Base-by-base conservation (phyloP, 2,329 filamentous ascomycete species). In the Lecanosticta acicola region DNA sequence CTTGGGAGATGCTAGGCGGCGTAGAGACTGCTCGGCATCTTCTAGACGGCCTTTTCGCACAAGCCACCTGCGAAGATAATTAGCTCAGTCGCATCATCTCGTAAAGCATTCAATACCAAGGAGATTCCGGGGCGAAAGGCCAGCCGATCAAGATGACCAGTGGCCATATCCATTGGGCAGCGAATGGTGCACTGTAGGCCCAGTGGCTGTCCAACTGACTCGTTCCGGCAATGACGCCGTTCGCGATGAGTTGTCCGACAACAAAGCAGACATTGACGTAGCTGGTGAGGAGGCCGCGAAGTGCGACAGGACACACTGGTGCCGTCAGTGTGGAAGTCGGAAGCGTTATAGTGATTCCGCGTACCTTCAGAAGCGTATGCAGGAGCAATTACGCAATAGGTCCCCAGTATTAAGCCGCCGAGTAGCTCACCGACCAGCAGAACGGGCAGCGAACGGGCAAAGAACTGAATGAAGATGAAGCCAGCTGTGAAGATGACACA, bases 181-280 rank as follows among this genome's bases (percentile, higher is more conserved):
- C 67, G 55, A 73, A 73, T 1, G 71, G 71, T 1, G 63, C 66
- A 17, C 63, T 62, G 50, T 69, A 73, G 4, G 69, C 69, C 71
- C 70, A 74, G 39, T 68, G 61, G 20, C 45, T 56, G 19, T 57
- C 51, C 1, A 59, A 50, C 13, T 50, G 45, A 7, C 54, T 62
- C 2, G 66, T 66, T 1, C 62, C 67, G 5, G 63, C 63, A 9
- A 66, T 64, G 1, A 70, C 61, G 3, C 66, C 67, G 20, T 66
- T 68, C 10, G 65, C 77, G 2, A 82, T 66, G 3, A 83, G 69
- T 57, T 82, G 79, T 1, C 79, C 79, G 14, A 78, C 78, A 34
- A 80, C 78, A 63, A 80, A 83, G 56, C 78, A 81, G 32, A 82
- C 65, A 55, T 81, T 82, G 46, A 81, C 75, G 46, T 75, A 82